Evolutionary conservation across 1,284 basidiomycete genomes (phyloP).

Genomic region (Ganoderma meredithae): DNA sequence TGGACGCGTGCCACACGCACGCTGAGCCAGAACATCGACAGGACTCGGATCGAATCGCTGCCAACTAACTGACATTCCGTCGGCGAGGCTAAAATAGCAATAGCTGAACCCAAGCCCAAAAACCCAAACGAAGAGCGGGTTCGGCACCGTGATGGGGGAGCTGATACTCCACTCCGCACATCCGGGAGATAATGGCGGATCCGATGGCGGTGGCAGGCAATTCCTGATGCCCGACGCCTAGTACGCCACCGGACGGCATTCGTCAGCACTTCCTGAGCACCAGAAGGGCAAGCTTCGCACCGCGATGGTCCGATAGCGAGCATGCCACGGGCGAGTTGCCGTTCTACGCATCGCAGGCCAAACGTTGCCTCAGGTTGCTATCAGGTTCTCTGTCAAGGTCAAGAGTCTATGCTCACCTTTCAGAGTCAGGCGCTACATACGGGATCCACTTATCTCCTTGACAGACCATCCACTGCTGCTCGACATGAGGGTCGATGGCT

Average conservation of each 20-base stretch:
- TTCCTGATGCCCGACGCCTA: conserved; percentile 57
- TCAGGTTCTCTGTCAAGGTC: conserved; percentile 59
- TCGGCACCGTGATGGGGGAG: no score
- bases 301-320: conserved; percentile 72
- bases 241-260: neutral
- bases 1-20: no score
- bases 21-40: no score
- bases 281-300: conserved; percentile 39
- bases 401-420: conserved; percentile 24
- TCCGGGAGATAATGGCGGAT: conserved; percentile 64
- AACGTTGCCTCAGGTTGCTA: conserved; percentile 63
- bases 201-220: conserved; percentile 70
- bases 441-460: conserved; percentile 79
- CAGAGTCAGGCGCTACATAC: conserved; percentile 60
- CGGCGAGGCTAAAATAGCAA: no score
- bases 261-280: neutral
- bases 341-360: conserved; percentile 70
- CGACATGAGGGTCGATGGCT: conserved; percentile 58
- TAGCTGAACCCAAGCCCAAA: no score
- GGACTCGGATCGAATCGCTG: no score
- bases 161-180: no score
- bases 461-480: conserved; percentile 64
- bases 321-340: conserved; percentile 65
- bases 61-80: no score
- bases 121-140: no score